A percentile compares a stretch with the other conserved stretches of the same genome.
Evolutionary conservation across 768 basidiomycete genomes (phyloP).

Genomic region (Hericium alpestre): DNA sequence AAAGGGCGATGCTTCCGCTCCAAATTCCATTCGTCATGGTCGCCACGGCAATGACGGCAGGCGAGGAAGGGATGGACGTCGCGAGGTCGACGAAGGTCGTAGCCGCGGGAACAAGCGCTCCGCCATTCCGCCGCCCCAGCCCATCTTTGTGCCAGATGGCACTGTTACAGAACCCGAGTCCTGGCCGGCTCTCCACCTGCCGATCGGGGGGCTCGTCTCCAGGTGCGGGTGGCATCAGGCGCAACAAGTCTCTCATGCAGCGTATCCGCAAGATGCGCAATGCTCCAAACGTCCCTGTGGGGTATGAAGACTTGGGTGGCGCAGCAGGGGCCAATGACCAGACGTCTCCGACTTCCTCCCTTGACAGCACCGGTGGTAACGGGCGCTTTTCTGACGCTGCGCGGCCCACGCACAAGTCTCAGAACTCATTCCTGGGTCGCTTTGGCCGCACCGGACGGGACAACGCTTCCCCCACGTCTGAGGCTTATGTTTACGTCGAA

Average conservation of each 20-base stretch:
- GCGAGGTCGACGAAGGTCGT: constrained; percentile 32
- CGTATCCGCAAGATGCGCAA: constrained; percentile 86
- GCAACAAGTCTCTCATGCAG: constrained; percentile 77
- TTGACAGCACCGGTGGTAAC: constrained; percentile 19
- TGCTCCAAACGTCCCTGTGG: constrained; percentile 71
- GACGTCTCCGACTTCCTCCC: constrained; percentile 34
- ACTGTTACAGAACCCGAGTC: constrained; percentile 19
- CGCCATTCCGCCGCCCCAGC: constrained; percentile 67
- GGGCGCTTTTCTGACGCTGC: background rate
- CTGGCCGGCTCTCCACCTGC: constrained; percentile 31
- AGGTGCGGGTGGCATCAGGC: constrained; percentile 42
- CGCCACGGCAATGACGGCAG: constrained; percentile 15
- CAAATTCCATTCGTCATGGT: background rate
- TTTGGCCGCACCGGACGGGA: constrained; percentile 38
- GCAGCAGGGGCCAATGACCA: constrained; percentile 30
- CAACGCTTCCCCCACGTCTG: constrained; percentile 27
- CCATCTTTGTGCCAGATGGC: constrained; percentile 47
- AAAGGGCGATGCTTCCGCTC: constrained; percentile 41
- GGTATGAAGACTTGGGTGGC: constrained; percentile 24
- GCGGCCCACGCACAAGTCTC: constrained; percentile 61
- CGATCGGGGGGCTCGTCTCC: constrained; percentile 29
- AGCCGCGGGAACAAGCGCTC: constrained; percentile 32
- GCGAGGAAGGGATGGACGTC: constrained; percentile 40
- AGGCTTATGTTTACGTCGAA: constrained; percentile 63
- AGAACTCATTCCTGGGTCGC: constrained; percentile 72